Percentiles rank a stretch among this genome's conserved stretches.
Conservation (phyloP, 768 basidiomycete genomes). For the Amanita subjunquillea region DNA sequence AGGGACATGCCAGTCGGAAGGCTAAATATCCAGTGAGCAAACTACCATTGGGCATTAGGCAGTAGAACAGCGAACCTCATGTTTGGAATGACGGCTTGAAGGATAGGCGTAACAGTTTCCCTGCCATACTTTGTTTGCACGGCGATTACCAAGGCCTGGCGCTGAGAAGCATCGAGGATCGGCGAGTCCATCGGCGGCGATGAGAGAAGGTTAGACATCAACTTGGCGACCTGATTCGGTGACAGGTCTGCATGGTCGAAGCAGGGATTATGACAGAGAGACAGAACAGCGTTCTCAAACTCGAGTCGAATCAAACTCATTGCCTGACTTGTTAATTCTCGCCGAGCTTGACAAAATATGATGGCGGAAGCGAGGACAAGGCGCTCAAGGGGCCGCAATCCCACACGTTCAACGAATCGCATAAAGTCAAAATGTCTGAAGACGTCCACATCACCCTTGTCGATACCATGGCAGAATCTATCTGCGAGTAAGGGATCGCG, state of each 20-base stretch:
- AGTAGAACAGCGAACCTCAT: constrained; percentile 44
- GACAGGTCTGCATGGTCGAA: constrained; percentile 77
- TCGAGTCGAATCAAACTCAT: constrained; percentile 59
- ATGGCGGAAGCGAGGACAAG: constrained; percentile 71
- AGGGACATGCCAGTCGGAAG: constrained; percentile 57
- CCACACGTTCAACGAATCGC: constrained; percentile 75
- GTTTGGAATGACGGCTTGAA: constrained; percentile 65
- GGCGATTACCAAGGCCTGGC: constrained; percentile 65
- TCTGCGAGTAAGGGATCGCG: constrained; percentile 87
- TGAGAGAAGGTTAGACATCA: constrained; percentile 73
- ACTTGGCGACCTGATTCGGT: constrained; percentile 63
- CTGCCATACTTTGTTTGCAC: constrained; percentile 74
- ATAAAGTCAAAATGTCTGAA: constrained; percentile 78
- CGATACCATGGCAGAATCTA: constrained; percentile 83
- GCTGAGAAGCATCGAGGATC: constrained; percentile 60
- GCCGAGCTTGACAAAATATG: constrained; percentile 45
- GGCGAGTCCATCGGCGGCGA: constrained; percentile 62
- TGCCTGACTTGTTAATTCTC: constrained; percentile 56
- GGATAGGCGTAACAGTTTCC: constrained; percentile 63
- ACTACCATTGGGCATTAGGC: background rate
- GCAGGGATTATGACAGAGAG: constrained; percentile 69
- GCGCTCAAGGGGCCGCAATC: constrained; percentile 69
- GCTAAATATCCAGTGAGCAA: constrained; percentile 25
- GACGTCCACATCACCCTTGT: constrained; percentile 77
- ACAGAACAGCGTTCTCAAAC: constrained; percentile 69